Base-by-base conservation (phyloP, 257 asterid species). In the Petunia axillaris region DNA sequence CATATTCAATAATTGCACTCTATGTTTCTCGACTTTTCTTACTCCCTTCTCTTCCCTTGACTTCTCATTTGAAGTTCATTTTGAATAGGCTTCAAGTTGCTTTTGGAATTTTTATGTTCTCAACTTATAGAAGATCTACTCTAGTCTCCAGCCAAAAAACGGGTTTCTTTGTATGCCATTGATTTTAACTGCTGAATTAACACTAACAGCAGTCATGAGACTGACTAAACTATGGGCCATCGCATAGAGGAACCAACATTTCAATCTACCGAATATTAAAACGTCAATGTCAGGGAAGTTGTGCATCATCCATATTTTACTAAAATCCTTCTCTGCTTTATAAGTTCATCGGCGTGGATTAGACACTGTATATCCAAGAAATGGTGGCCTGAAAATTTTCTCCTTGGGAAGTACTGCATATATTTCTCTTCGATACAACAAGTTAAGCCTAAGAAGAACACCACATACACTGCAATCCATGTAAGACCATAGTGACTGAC, bases 281-380 rank as follows among this genome's bases (percentile, higher is more conserved):
- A 40, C 14, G 52, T 66, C 40, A 25, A 5, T 66, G 53, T 3
- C 53, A 1, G 41, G 73, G 14, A 66, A 40, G 36, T 66, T 40
- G 75, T 40, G 41, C 57, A 16, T 44, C 57, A 68, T 44, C 57
- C 0, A 68, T 8, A 68, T 64, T 64, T 44, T 37, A 37, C 36
- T 57, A 8, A 57, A 39, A 37, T 4, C 55, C n/a, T 44, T 44
- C 10, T n/a, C 57, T 70, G 58, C 16, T 44, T 68, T 8, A 16
- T 5, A 44, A 13, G 9, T 4, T 25, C 9, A 44, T 15, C 11
- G 2, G 46, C 38, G 71, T 38, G 10, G 53, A 15, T 66, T 52
- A 5, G 37, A 66, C 41, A 2, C 76, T 67, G 38, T 41, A 43
- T n/a, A 67, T 67, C 55, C 75, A 8, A 67, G 75, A n/a, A 66